A percentile compares a stretch with the other conserved stretches of the same genome.
phyloP scores from a whole-genome alignment of 305 asterid genomes.

The Galium porrigens region DNA sequence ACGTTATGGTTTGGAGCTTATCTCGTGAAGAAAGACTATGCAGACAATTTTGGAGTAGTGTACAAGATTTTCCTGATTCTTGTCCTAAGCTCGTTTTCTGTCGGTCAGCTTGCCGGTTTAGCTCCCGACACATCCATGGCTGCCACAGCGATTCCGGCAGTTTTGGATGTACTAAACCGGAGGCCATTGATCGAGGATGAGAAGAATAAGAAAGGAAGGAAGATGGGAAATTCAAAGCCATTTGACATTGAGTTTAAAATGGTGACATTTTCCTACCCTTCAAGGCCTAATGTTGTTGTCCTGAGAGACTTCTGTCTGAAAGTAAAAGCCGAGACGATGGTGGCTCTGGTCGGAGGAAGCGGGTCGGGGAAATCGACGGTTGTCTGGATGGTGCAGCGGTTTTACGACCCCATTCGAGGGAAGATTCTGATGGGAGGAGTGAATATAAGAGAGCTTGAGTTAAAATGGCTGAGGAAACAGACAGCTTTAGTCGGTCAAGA shows the following conservation, averaged over 20 bases:
- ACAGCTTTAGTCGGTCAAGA: slow-evolving; percentile 72
- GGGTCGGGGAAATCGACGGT: slow-evolving; percentile 82
- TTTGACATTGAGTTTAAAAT: slow-evolving; percentile 47
- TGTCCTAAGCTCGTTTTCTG: slow-evolving; percentile 74
- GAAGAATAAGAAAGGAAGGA: slow-evolving; percentile 23
- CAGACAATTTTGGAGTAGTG: slow-evolving; percentile 43
- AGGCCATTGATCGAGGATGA: slow-evolving; percentile 36
- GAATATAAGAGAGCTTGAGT: slow-evolving; percentile 45
- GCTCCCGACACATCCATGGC: slow-evolving; percentile 75
- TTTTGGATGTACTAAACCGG: slow-evolving; percentile 37
- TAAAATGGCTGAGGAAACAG: slow-evolving; percentile 61
- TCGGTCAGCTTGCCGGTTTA: slow-evolving; percentile 86
- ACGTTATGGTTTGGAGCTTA: slow-evolving; percentile 60
- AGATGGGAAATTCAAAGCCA: slow-evolving; percentile 30
- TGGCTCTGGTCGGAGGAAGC: slow-evolving; percentile 73
- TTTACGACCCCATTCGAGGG: slow-evolving; percentile 63
- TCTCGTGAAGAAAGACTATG: slow-evolving; percentile 35
- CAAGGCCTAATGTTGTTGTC: slow-evolving; percentile 41
- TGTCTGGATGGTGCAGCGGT: slow-evolving; percentile 61
- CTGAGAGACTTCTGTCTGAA: slow-evolving; percentile 41
- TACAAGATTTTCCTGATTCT: slow-evolving; percentile 76
- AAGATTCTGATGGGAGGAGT: slow-evolving; percentile 44
- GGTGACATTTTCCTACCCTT: slow-evolving; percentile 56
- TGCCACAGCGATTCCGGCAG: slow-evolving; percentile 43
- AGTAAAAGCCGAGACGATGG: slow-evolving; percentile 48